Conservation (phyloP, 306 rosid species). For the Prunus mume region DNA sequence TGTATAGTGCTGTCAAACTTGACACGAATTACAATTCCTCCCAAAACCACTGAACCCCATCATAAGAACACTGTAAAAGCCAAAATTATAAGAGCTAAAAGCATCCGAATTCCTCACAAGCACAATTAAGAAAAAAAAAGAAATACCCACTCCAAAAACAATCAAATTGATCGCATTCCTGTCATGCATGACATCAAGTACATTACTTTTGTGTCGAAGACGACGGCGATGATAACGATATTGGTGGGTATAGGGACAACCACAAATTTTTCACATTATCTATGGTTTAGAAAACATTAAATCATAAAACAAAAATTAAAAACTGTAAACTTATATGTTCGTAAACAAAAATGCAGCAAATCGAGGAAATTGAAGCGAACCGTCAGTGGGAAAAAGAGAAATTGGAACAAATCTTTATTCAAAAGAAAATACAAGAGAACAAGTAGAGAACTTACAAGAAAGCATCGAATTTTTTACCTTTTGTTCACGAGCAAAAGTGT, state of each 20-base stretch:
- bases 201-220: not conserved
- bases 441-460: not conserved
- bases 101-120: not conserved
- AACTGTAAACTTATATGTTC: not conserved
- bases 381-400: not conserved
- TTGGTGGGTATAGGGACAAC: not conserved
- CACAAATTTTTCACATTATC: not conserved
- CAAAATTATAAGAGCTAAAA: not conserved
- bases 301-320: not conserved
- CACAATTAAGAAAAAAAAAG: not conserved
- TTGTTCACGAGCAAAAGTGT: not conserved
- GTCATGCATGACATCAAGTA: conserved; percentile 6
- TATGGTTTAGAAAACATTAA: not conserved
- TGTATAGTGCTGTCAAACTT: not conserved
- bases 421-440: not conserved
- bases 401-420: not conserved
- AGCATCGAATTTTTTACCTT: not conserved
- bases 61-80: not conserved
- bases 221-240: not conserved
- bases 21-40: not conserved
- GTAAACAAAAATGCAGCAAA: not conserved
- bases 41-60: not conserved
- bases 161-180: not conserved
- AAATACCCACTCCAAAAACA: not conserved
- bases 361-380: not conserved